These are phyloP conservation scores for Penicillium antarcticum DNA, from an alignment of 495 filamentous ascomycete species.

Conservation along the genomic window DNA sequence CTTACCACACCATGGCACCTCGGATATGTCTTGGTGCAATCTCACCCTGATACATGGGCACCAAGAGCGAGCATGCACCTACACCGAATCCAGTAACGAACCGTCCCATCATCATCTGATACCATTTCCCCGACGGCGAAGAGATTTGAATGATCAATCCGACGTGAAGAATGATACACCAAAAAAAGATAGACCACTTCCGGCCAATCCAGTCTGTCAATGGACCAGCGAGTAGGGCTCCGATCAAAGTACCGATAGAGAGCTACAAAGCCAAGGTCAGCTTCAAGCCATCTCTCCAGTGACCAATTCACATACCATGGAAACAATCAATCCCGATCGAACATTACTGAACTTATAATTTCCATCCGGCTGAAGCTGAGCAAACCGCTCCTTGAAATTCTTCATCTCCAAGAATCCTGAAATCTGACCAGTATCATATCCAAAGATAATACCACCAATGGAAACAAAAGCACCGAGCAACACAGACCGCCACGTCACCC, in stretches of 20 bases:
- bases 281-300: neutral
- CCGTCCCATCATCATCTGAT: constrained; percentile 48
- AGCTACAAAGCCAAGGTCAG: constrained; percentile 25
- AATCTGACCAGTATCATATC: constrained; percentile 50
- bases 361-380: constrained; percentile 24
- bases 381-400: constrained; percentile 44
- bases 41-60: constrained; percentile 67
- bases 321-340: constrained; percentile 51
- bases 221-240: constrained; percentile 55
- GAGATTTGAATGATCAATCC: constrained; percentile 65
- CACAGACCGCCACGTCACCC: constrained; percentile 44
- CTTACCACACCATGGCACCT: constrained; percentile 59
- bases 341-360: constrained; percentile 46
- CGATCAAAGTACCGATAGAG: constrained; percentile 62
- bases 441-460: constrained; percentile 65
- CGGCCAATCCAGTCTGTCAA: constrained; percentile 48
- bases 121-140: constrained; percentile 45
- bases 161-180: constrained; percentile 58
- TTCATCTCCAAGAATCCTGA: constrained; percentile 61
- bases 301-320: constrained; percentile 26
- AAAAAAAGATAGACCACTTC: constrained; percentile 45
- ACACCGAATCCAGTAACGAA: constrained; percentile 62
- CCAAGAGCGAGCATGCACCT: constrained; percentile 61
- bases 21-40: constrained; percentile 60
- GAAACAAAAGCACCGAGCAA: constrained; percentile 51